A percentile compares a stretch with the other conserved stretches of the same genome.
Evolutionary conservation across 345 rosid species (phyloP).

Genomic region (Gossypium herbaceum): DNA sequence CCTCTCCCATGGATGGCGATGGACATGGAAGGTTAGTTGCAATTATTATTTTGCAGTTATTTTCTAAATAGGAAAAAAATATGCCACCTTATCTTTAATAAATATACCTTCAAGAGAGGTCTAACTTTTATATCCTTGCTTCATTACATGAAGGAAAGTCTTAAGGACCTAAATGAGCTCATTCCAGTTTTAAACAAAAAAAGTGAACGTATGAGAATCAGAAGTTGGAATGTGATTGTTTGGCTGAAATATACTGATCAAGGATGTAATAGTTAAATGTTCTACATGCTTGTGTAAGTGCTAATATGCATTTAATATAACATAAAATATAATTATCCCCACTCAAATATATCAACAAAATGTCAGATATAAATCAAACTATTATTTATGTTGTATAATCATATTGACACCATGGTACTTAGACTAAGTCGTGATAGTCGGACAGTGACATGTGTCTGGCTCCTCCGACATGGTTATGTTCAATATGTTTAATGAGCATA

Average conservation of each 20-base stretch:
- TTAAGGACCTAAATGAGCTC: neutral
- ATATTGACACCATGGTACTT: neutral
- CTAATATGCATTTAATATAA: neutral
- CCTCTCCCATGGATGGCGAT: slow-evolving; percentile 98
- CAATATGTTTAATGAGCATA: neutral
- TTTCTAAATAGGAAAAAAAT: slow-evolving; percentile 2
- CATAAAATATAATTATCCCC: neutral
- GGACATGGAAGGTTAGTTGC: slow-evolving; percentile 91
- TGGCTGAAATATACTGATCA: neutral
- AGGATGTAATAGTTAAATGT: neutral
- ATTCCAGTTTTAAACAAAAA: neutral
- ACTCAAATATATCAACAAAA: neutral
- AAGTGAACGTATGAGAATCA: neutral
- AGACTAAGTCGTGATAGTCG: too few species aligned
- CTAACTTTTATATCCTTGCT: neutral
- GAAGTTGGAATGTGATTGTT: neutral
- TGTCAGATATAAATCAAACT: neutral
- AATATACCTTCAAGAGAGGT: neutral
- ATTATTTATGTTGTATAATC: neutral
- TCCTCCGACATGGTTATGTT: too few species aligned
- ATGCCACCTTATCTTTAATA: slow-evolving; percentile 4
- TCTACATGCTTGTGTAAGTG: neutral
- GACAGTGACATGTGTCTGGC: too few species aligned
- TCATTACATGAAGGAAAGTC: neutral
- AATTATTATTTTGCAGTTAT: neutral